Percentiles rank a stretch among this genome's conserved stretches.
Conservation (phyloP, 331 rosid genomes). For the Quercus lobata region DNA sequence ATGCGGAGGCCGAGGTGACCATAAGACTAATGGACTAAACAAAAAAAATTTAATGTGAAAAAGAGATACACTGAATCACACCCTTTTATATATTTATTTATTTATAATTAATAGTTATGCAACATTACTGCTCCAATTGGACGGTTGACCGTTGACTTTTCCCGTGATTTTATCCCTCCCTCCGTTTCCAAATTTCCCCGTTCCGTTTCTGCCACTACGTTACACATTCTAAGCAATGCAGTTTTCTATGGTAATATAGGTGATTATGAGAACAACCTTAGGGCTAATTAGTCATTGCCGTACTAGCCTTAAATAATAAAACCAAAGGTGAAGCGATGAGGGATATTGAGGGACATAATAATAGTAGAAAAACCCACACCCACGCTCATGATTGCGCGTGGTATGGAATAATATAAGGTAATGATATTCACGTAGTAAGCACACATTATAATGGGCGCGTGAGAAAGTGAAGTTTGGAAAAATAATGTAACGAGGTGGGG, state of each 20-base stretch:
- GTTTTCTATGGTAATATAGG: slow-evolving; percentile 6
- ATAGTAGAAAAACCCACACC: slow-evolving; percentile 29
- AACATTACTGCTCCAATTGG: slow-evolving; percentile 1
- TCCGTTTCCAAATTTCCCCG: slow-evolving; percentile 13
- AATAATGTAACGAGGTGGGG: slow-evolving; percentile 66
- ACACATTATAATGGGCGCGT: slow-evolving; percentile 22
- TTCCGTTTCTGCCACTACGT: slow-evolving; percentile 30
- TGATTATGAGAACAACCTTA: background rate
- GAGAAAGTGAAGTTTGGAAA: background rate
- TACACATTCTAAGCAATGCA: background rate
- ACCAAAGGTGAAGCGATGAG: slow-evolving; percentile 32
- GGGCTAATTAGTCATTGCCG: slow-evolving; percentile 20
- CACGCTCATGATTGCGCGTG: slow-evolving; percentile 63
- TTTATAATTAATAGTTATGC: too few relatives aligned
- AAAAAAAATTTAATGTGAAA: background rate
- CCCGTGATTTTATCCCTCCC: slow-evolving; percentile 15
- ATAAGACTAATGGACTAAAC: background rate
- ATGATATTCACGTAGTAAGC: background rate
- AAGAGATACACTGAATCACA: background rate
- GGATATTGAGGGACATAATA: slow-evolving; percentile 30
- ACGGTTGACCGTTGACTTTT: slow-evolving; percentile 37
- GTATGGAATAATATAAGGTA: background rate
- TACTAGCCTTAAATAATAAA: slow-evolving; percentile 28
- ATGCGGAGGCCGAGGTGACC: too few relatives aligned
- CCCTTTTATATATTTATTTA: background rate